Evolutionary conservation across 2,329 filamentous ascomycete genomes (phyloP).

Genomic region (Apiospora marii): DNA sequence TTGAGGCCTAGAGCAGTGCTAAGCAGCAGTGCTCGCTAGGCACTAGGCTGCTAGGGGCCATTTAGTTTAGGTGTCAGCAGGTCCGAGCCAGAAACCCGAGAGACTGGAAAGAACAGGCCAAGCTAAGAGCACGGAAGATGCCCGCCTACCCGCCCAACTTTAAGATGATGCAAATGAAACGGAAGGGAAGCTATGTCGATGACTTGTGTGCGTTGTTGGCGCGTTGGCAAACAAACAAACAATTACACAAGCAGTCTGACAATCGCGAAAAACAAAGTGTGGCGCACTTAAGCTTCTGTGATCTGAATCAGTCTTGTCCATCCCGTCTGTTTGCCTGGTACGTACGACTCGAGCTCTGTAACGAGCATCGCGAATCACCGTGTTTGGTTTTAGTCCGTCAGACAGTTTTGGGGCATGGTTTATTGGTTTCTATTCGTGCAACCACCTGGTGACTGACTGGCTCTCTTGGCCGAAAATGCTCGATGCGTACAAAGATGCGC

Average conservation of each 20-base stretch:
- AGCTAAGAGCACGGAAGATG: constrained; percentile 12
- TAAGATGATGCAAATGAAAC: constrained; percentile 3
- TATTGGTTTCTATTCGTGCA: not conserved
- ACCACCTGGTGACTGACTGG: not conserved
- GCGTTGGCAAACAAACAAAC: constrained; percentile 6
- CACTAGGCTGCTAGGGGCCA: too few species aligned
- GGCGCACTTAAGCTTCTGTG: constrained; percentile 26
- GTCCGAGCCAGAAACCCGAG: constrained; percentile 23
- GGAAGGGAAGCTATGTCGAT: not conserved
- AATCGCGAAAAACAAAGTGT: constrained; percentile 24
- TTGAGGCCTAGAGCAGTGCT: not conserved
- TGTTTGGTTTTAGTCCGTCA: not conserved
- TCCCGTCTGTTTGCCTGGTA: constrained; percentile 2
- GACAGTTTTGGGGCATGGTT: not conserved
- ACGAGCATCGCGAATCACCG: constrained; percentile 7
- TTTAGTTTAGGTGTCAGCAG: not conserved
- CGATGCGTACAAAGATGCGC: not conserved
- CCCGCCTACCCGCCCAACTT: constrained; percentile 23
- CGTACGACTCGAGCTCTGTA: constrained; percentile 5
- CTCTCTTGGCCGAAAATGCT: not conserved
- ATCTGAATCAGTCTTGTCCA: constrained; percentile 10
- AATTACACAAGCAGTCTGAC: constrained; percentile 3
- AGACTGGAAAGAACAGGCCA: constrained; percentile 19
- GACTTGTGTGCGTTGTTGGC: not conserved
- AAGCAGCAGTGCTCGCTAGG: not conserved